A percentile compares a stretch with the other conserved stretches of the same genome.
Evolutionary conservation across 2,329 filamentous ascomycete genomes (phyloP).

Genomic region (Ilyonectria sp.): DNA sequence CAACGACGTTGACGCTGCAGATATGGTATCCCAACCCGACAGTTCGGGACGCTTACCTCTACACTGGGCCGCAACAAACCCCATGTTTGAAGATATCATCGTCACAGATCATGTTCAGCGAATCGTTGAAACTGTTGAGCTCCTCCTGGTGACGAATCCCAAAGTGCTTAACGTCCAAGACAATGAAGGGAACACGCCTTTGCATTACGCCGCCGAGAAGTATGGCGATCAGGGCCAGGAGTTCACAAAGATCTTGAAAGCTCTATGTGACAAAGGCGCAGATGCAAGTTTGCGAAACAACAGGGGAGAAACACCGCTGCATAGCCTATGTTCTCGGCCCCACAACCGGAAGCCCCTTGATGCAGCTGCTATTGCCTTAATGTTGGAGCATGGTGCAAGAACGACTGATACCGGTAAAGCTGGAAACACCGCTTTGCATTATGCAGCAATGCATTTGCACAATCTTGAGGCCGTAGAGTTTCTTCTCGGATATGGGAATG

Average conservation of each 20-base stretch:
- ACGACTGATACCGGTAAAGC: neutral
- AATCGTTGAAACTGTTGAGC: neutral
- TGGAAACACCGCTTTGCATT: neutral
- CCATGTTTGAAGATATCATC: neutral
- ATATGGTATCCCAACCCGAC: slow-evolving; percentile 13
- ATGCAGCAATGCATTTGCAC: neutral
- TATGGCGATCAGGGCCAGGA: neutral
- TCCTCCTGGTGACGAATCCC: neutral
- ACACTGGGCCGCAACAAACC: slow-evolving; percentile 8
- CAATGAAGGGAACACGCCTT: neutral
- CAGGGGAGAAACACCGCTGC: slow-evolving; percentile 11
- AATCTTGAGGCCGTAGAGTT: slow-evolving; percentile 5
- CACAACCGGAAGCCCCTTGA: neutral
- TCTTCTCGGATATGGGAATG: neutral
- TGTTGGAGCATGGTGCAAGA: slow-evolving; percentile 1
- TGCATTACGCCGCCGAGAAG: neutral
- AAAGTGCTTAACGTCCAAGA: neutral
- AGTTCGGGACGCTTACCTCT: neutral
- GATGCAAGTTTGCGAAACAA: slow-evolving; percentile 7
- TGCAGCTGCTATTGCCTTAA: neutral
- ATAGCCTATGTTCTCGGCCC: neutral
- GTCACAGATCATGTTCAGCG: neutral
- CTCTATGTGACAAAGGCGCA: slow-evolving; percentile 9
- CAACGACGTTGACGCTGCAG: neutral
- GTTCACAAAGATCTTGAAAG: neutral